A percentile compares a stretch with the other conserved stretches of the same genome.
These are phyloP conservation scores for Penicillium psychrofluorescens DNA, from an alignment of 495 filamentous ascomycete genomes.

Conservation along the genomic window DNA sequence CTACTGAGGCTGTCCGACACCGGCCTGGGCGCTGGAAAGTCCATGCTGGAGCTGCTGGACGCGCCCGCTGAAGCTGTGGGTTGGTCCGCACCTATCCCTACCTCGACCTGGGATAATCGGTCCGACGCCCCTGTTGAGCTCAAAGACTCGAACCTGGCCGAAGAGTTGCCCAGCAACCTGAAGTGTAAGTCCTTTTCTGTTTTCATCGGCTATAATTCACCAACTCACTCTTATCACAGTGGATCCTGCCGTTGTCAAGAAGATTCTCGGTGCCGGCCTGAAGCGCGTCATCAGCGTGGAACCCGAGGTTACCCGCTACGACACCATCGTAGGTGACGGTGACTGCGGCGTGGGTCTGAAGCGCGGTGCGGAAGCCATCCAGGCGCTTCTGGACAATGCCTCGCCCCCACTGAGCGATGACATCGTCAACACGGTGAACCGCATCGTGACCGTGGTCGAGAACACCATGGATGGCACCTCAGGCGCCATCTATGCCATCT, in stretches of 20 bases:
- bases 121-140: slow-evolving; percentile 30
- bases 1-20: slow-evolving; percentile 77
- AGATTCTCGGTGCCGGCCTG: slow-evolving; percentile 59
- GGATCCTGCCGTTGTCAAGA: slow-evolving; percentile 50
- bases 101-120: slow-evolving; percentile 46
- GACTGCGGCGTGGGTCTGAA: slow-evolving; percentile 90
- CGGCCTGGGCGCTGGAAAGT: slow-evolving; percentile 63
- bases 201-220: no score
- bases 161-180: slow-evolving; percentile 60
- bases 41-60: slow-evolving; percentile 83
- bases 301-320: slow-evolving; percentile 77
- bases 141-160: slow-evolving; percentile 49
- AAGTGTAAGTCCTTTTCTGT: slow-evolving; percentile 37
- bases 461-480: slow-evolving; percentile 92
- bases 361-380: slow-evolving; percentile 81
- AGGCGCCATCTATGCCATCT: slow-evolving; percentile 91
- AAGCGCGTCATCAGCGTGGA: slow-evolving; percentile 68
- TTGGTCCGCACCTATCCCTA: slow-evolving; percentile 67
- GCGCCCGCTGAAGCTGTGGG: slow-evolving; percentile 77
- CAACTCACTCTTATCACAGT: slow-evolving; percentile 30
- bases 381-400: slow-evolving; percentile 52
- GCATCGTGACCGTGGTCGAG: slow-evolving; percentile 80
- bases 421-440: slow-evolving; percentile 60
- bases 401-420: slow-evolving; percentile 54
- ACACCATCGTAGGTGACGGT: slow-evolving; percentile 90